Evolutionary conservation across 139 green algal species (phyloP).

Genomic region (Chlorella sp.): DNA sequence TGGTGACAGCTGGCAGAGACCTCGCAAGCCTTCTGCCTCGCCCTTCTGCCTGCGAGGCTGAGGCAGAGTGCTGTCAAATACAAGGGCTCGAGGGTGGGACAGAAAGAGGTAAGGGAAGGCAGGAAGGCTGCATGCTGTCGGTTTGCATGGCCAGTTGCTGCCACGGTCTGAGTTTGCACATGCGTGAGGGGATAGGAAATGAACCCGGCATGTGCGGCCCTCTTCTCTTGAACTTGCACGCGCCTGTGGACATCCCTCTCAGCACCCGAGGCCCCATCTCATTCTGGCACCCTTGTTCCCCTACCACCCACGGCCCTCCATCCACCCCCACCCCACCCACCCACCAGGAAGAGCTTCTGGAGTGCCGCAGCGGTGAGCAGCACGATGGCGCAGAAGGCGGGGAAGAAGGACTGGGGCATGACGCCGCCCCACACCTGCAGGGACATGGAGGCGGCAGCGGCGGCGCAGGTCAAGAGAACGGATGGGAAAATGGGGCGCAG

Average conservation of each 20-base stretch:
- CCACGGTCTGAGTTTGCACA: too few relatives aligned
- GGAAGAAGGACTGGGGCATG: slow-evolving; percentile 35
- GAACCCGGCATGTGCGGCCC: too few relatives aligned
- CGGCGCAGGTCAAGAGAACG: not conserved
- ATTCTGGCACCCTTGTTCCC: not conserved
- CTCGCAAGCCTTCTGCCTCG: too few relatives aligned
- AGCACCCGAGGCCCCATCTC: too few relatives aligned
- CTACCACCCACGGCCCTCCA: not conserved
- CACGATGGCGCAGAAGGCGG: slow-evolving; percentile 34
- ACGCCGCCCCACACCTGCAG: slow-evolving; percentile 32
- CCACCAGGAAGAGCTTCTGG: slow-evolving; percentile 36
- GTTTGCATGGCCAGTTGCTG: not conserved
- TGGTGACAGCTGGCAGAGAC: too few relatives aligned
- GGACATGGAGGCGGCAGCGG: not conserved
- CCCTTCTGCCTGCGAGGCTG: too few relatives aligned
- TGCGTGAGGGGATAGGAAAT: too few relatives aligned
- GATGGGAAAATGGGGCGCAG: not conserved
- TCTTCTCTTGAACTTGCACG: too few relatives aligned
- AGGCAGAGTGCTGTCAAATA: too few relatives aligned
- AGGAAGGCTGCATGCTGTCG: not conserved
- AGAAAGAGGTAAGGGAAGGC: too few relatives aligned
- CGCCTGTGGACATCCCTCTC: too few relatives aligned
- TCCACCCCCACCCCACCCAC: not conserved
- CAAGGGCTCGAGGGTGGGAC: too few relatives aligned
- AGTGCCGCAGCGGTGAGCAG: slow-evolving; percentile 1